phyloP scores from a whole-genome alignment of 2,329 filamentous ascomycete genomes.

The Rhinocladiella mackenziei region DNA sequence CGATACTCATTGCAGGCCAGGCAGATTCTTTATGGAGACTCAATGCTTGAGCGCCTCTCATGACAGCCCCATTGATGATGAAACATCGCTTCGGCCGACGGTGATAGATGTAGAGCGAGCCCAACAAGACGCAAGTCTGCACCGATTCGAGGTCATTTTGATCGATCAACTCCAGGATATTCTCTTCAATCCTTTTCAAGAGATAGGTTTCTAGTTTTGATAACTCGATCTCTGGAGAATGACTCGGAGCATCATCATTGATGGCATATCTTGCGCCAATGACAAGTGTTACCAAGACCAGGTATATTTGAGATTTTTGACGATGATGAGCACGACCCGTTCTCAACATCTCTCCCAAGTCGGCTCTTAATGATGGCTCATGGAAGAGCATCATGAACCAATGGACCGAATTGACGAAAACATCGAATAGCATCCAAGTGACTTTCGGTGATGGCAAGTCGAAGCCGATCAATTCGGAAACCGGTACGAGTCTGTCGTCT shows the following conservation, averaged over 20 bases:
- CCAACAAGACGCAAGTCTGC: slow-evolving; percentile 6
- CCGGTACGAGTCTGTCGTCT: slow-evolving; percentile 20
- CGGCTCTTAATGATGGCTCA: slow-evolving; percentile 39
- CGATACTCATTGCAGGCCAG: slow-evolving; percentile 25
- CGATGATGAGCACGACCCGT: slow-evolving; percentile 35
- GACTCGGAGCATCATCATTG: slow-evolving; percentile 11
- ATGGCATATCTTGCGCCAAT: slow-evolving; percentile 40
- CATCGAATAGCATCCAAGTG: slow-evolving; percentile 36
- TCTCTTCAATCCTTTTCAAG: slow-evolving; percentile 32
- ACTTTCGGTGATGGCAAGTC: slow-evolving; percentile 31
- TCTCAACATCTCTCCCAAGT: slow-evolving; percentile 32
- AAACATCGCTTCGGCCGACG: slow-evolving; percentile 11
- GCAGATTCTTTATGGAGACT: slow-evolving; percentile 34
- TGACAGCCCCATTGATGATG: slow-evolving; percentile 35
- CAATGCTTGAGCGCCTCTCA: slow-evolving; percentile 37
- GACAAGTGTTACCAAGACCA: slow-evolving; percentile 38
- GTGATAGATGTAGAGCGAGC: slow-evolving; percentile 9
- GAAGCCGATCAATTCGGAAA: slow-evolving; percentile 31
- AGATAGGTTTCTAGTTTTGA: neutral
- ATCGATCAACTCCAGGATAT: slow-evolving; percentile 41
- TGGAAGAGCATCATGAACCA: slow-evolving; percentile 46
- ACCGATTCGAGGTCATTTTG: slow-evolving; percentile 30
- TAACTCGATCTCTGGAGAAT: slow-evolving; percentile 21
- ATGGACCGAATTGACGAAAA: slow-evolving; percentile 42
- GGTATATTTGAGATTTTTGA: slow-evolving; percentile 36